A percentile compares a stretch with the other conserved stretches of the same genome.
Conservation (phyloP, 768 basidiomycete species). For the Lactarius pseudohatsudake region DNA sequence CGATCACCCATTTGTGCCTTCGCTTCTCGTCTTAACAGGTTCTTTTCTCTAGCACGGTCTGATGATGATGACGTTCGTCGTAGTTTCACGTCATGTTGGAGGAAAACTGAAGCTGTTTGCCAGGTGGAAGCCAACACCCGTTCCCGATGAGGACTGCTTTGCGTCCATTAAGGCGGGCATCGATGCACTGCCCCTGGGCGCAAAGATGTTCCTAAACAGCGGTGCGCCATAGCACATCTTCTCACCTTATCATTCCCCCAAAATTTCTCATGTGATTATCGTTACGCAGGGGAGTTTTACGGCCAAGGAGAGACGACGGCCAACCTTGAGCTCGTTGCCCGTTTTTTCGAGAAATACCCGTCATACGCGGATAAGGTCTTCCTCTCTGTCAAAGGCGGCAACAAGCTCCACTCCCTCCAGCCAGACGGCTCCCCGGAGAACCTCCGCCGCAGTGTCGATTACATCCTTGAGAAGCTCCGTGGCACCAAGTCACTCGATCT, state of each 20-base stretch:
- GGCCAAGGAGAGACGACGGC: slow-evolving; percentile 41
- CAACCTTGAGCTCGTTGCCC: slow-evolving; percentile 49
- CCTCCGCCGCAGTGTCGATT: slow-evolving; percentile 49
- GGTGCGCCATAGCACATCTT: slow-evolving; percentile 35
- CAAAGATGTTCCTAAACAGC: slow-evolving; percentile 53
- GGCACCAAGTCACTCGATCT: slow-evolving; percentile 59
- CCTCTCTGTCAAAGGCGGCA: slow-evolving; percentile 48
- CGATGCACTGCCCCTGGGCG: slow-evolving; percentile 42
- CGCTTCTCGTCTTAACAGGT: not conserved
- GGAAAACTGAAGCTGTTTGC: not conserved
- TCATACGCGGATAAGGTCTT: slow-evolving; percentile 47
- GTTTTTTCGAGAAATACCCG: slow-evolving; percentile 51
- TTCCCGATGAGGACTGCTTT: slow-evolving; percentile 60
- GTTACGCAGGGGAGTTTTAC: slow-evolving; percentile 55
- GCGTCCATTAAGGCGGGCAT: slow-evolving; percentile 57
- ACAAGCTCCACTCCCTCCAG: not conserved
- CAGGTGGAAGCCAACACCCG: slow-evolving; percentile 43
- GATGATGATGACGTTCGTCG: slow-evolving; percentile 55
- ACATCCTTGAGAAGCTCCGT: slow-evolving; percentile 45
- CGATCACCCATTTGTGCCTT: not conserved
- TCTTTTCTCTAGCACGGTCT: slow-evolving; percentile 44
- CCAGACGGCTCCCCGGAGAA: slow-evolving; percentile 42
- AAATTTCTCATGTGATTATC: not conserved
- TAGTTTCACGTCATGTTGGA: slow-evolving; percentile 4
- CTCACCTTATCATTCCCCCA: not conserved